Base-by-base conservation (phyloP, 306 rosid genomes). In the Adenanthera pavonina region DNA sequence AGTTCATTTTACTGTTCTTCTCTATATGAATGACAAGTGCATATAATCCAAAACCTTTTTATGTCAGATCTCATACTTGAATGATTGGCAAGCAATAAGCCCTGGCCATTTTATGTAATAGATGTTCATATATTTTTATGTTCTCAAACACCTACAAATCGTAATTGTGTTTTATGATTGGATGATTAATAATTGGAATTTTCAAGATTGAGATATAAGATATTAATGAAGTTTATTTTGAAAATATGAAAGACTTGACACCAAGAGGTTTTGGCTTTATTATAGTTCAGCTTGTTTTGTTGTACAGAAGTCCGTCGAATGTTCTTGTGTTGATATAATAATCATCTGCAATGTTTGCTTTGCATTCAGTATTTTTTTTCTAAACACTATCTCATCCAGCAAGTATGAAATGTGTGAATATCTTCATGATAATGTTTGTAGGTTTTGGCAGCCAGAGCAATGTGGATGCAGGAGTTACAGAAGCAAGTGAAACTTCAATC, bases 391-490 rank as follows among this genome's bases (percentile, higher is more conserved):
- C 78, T 57, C 51, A 33, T 54, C 62, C 54, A 56, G 78, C 69
- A 73, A 17, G 72, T 79, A 46, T 43, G 16, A 54, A 78, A 7
- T 62, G 40, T 60, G 67, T n/a, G 38, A 20, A 70, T 76, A 34
- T 62, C 78, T 73, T 81, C 40, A 78, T 81, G 76, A 72, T 79
- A 76, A 71, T 60, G 41, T 70, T 85, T 75, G 79, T 84, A 95
- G 99, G 92, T 95, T 57, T 88, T 78, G 94, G 97, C 72, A 73
- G 97, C 97, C 64, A 87, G 97, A 90, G 83, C 94, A 52, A 82
- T 85, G 89, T 95, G 99, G 99, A 95, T 95, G 99, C 89, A 93
- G 81, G 97, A 93, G 86, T 88, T 91, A 88, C 99, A 95, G 12
- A 86, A 87, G 87, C 92, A 89, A 78, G 87, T 81, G 52, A 84